Percentiles rank a stretch among this genome's conserved stretches.
Conservation (phyloP, 2,329 filamentous ascomycete species). For the Exserohilum rostratum region DNA sequence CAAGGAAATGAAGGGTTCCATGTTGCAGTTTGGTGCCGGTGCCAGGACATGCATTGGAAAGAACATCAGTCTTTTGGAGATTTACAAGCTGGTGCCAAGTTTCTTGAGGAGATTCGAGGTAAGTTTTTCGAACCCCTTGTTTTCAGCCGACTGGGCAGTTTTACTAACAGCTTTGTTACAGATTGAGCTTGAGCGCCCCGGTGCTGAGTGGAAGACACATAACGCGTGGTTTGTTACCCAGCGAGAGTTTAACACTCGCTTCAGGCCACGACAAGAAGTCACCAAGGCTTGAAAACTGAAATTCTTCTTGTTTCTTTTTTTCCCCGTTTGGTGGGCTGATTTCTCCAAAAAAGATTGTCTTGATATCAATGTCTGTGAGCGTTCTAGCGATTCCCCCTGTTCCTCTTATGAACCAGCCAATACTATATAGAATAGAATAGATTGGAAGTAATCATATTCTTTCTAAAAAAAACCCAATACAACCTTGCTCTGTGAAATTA, state of each 20-base stretch:
- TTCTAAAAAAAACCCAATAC: too few relatives aligned
- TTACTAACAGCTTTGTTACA: background rate
- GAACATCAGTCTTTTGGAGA: conserved; percentile 57
- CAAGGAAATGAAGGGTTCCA: conserved; percentile 70
- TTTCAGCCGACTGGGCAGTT: background rate
- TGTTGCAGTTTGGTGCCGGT: conserved; percentile 77
- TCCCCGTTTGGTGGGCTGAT: too few relatives aligned
- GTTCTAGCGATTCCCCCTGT: too few relatives aligned
- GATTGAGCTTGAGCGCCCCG: conserved; percentile 50
- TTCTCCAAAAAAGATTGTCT: too few relatives aligned
- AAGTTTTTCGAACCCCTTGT: conserved; percentile 33
- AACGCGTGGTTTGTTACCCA: conserved; percentile 63
- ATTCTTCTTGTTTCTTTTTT: background rate
- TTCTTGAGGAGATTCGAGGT: conserved; percentile 68
- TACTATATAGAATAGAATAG: too few relatives aligned
- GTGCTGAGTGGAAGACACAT: conserved; percentile 54
- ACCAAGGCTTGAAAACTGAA: background rate
- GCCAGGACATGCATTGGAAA: conserved; percentile 70
- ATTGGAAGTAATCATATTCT: too few relatives aligned
- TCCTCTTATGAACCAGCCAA: too few relatives aligned
- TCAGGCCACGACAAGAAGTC: conserved; percentile 38
- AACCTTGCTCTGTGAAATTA: too few relatives aligned
- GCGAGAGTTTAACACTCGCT: conserved; percentile 52
- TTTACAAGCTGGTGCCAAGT: conserved; percentile 60
- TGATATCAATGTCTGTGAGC: background rate